phyloP scores from a whole-genome alignment of 2,329 filamentous ascomycete genomes.

The Pseudogymnoascus sp. region DNA sequence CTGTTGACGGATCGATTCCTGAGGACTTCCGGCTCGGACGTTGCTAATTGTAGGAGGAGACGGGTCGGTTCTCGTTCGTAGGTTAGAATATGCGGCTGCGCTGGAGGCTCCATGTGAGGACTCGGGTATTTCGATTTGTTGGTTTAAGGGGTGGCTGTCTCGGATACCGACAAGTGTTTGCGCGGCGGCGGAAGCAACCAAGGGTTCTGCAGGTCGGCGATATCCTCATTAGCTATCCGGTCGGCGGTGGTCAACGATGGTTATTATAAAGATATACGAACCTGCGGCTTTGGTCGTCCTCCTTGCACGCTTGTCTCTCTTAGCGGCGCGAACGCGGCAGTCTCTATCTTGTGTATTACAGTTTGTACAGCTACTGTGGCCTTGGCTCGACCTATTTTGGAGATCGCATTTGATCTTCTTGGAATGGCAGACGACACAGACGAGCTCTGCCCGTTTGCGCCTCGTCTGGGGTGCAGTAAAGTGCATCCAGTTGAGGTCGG shows the following conservation, averaged over 20 bases:
- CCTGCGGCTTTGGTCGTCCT: neutral
- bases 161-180: neutral
- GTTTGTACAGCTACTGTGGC: conserved; percentile 12
- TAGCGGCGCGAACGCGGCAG: conserved; percentile 11
- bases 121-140: neutral
- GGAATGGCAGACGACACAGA: conserved; percentile 29
- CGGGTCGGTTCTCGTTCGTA: neutral
- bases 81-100: too few species aligned
- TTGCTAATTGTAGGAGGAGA: neutral
- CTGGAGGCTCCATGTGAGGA: neutral
- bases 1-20: neutral
- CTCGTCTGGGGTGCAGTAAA: conserved; percentile 25
- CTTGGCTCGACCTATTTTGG: conserved; percentile 19
- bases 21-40: neutral
- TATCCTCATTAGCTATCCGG: neutral
- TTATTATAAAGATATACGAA: too few species aligned
- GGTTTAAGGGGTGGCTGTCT: neutral
- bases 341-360: conserved; percentile 26
- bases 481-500: conserved; percentile 27
- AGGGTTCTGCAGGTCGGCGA: neutral
- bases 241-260: too few species aligned
- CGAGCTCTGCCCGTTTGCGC: conserved; percentile 28
- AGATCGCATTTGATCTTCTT: conserved; percentile 33
- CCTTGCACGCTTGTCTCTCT: neutral
- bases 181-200: neutral